Percentiles rank a stretch among this genome's conserved stretches.
phyloP scores from a whole-genome alignment of 495 filamentous ascomycete species.

The Penicillium steckii region DNA sequence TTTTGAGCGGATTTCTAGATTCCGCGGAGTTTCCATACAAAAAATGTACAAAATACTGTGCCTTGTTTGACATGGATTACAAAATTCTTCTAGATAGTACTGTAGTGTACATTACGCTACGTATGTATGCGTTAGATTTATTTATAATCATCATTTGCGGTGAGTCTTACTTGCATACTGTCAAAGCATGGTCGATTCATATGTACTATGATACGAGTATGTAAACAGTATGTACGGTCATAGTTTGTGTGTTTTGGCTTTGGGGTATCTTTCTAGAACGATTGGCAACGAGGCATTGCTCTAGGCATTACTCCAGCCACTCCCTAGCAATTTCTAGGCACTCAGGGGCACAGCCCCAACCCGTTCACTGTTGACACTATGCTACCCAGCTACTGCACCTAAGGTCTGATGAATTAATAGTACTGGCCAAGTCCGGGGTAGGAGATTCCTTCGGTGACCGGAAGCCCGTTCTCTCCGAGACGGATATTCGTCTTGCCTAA shows the following conservation, averaged over 20 bases:
- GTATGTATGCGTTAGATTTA: too few relatives aligned
- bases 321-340: background rate
- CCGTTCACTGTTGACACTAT: too few relatives aligned
- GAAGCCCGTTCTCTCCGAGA: constrained; percentile 19
- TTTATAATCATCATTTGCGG: too few relatives aligned
- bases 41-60: background rate
- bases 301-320: too few relatives aligned
- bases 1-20: background rate
- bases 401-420: too few relatives aligned
- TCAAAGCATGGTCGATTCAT: too few relatives aligned
- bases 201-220: too few relatives aligned
- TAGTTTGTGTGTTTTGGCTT: too few relatives aligned
- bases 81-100: background rate
- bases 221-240: too few relatives aligned
- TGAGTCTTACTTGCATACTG: too few relatives aligned
- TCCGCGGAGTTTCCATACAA: background rate
- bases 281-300: background rate
- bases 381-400: too few relatives aligned
- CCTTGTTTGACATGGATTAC: background rate
- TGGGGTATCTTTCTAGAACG: background rate
- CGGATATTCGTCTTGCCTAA: constrained; percentile 12
- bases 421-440: constrained; percentile 21
- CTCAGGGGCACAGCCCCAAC: background rate
- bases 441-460: constrained; percentile 14
- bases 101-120: too few relatives aligned